Evolutionary conservation across 257 asterid species (phyloP).

Genomic region (Solanum lycopersicoides): DNA sequence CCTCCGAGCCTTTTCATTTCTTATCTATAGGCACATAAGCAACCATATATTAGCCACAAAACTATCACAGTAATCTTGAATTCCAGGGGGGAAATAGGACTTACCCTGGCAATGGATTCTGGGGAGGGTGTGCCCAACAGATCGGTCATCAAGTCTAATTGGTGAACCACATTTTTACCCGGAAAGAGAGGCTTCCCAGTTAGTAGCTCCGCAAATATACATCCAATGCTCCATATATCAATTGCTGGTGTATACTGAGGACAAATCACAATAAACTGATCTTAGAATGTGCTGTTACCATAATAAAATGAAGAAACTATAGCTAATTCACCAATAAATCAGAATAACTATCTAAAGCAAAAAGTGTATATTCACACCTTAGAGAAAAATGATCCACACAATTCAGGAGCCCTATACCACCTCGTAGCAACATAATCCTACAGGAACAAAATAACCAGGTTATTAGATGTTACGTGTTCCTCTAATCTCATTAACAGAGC

Average conservation of each 20-base stretch:
- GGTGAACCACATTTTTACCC: slow-evolving; percentile 96
- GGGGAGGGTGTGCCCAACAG: slow-evolving; percentile 87
- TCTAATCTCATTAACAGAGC: background rate
- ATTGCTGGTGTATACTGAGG: slow-evolving; percentile 94
- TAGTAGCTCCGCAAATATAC: slow-evolving; percentile 91
- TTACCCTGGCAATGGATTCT: slow-evolving; percentile 85
- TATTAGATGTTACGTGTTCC: background rate
- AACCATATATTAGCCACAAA: slow-evolving; percentile 4
- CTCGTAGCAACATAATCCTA: slow-evolving; percentile 97
- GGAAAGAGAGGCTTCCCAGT: slow-evolving; percentile 94
- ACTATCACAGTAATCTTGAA: background rate
- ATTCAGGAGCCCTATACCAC: slow-evolving; percentile 97
- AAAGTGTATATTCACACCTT: slow-evolving; percentile 40
- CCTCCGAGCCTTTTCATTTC: slow-evolving; percentile 97
- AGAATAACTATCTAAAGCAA: background rate
- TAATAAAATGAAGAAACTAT: background rate
- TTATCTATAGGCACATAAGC: slow-evolving; percentile 43
- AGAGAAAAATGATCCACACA: slow-evolving; percentile 97
- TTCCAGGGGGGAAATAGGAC: background rate
- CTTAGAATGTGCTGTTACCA: background rate
- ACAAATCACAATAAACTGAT: background rate
- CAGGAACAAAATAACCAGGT: slow-evolving; percentile 1
- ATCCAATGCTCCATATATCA: slow-evolving; percentile 97
- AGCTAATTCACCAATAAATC: background rate
- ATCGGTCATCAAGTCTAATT: slow-evolving; percentile 91